phyloP scores from a whole-genome alignment of 139 green algal genomes.

The Chlamydomonas schloesseri region DNA sequence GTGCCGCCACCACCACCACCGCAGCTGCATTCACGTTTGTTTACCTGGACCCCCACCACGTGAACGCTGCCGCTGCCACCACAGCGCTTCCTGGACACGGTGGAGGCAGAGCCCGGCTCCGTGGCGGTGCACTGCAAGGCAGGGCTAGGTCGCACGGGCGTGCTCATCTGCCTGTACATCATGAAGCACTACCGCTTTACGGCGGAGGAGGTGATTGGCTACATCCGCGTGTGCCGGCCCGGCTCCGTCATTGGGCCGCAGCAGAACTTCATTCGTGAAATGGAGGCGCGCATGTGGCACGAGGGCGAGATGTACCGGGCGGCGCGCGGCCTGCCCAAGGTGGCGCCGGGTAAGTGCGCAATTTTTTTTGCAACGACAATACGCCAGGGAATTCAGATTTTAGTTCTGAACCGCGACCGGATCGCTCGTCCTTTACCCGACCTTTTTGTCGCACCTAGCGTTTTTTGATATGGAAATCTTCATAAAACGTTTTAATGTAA shows the following conservation, averaged over 20 bases:
- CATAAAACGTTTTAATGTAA: no score
- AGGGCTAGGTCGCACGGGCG: slow-evolving; percentile 91
- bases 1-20: no score
- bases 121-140: slow-evolving; percentile 94
- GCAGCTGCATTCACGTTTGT: no score
- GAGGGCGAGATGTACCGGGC: slow-evolving; percentile 67
- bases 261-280: slow-evolving; percentile 89
- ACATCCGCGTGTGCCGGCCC: slow-evolving; percentile 92
- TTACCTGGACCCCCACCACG: no score
- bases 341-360: slow-evolving; percentile 4
- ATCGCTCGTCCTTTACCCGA: no score
- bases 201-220: slow-evolving; percentile 89
- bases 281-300: slow-evolving; percentile 59
- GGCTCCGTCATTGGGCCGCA: slow-evolving; percentile 94
- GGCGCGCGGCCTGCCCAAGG: slow-evolving; percentile 31
- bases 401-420: no score
- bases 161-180: slow-evolving; percentile 94
- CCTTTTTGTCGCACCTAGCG: no score
- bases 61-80: not conserved
- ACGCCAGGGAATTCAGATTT: no score
- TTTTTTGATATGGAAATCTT: no score
- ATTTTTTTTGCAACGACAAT: no score
- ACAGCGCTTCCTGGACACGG: slow-evolving; percentile 82
- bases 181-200: slow-evolving; percentile 95
- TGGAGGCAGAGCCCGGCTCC: slow-evolving; percentile 71